Evolutionary conservation across 352 stramenopile genomes (phyloP), one percentile per base, ranked within the genome.

Genomic region (Pythium periplocum): DNA sequence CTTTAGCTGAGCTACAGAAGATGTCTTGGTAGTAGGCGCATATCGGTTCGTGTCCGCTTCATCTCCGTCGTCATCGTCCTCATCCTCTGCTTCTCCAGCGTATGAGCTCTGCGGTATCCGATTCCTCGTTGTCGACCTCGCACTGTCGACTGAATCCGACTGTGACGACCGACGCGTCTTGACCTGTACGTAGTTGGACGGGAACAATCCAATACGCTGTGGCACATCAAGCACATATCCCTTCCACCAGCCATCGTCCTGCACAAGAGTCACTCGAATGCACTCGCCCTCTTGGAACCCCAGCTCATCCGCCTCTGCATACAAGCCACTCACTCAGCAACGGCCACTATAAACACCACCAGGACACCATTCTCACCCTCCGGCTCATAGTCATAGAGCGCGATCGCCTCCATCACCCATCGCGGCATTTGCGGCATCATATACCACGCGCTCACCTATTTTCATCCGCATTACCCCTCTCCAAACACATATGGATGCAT

Each of bases 121-220:
- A 26, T 26, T 26, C 17, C 17, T 26, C 17, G 17, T 26, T 26
- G 17, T 26, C 17, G 17, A 26, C 17, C 17, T 26, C 17, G 17
- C 17, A 26, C 17, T 26, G 17, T 26, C 17, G 17, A 26, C 17
- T 26, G 17, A 26, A 26, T 26, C 17, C 17, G 17, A 26, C 17
- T 26, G 17, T 26, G 17, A 26, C 17, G 17, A 26, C 17, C 17
- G 17, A 26, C 17, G 17, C 5, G 70, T 61, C 40, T 78, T 61
- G 7, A 86, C 73, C 33, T 75, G 65, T 9, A 86, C 78, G 55
- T 88, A 86, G 58, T 88, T 88, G 51, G 71, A 88, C 9, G 75
- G 78, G 43, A 88, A 88, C 35, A 86, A 56, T 1, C 75, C 75
- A 4, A 75, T 31, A 11, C 55, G 45, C 32, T 59, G 48, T 30